These are phyloP conservation scores for Hemileccinum impolitum DNA, from an alignment of 768 basidiomycete genomes.

Conservation along the genomic window DNA sequence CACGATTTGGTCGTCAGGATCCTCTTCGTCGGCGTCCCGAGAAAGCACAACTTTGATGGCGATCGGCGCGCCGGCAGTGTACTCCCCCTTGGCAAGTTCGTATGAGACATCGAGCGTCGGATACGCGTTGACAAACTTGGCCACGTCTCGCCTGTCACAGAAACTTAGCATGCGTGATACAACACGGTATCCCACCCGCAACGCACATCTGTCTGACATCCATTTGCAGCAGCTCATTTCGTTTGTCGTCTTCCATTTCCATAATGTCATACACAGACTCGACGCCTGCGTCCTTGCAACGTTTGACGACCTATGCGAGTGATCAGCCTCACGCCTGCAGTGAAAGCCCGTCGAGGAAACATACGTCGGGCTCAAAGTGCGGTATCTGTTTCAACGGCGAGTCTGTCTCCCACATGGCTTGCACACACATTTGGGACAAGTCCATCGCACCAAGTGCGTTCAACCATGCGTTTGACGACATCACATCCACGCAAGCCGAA, in stretches of 20 bases:
- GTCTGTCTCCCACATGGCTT: slow-evolving; percentile 97
- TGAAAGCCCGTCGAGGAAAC: slow-evolving; percentile 13
- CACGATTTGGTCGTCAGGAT: slow-evolving; percentile 71
- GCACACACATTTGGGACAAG: slow-evolving; percentile 96
- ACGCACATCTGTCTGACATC: slow-evolving; percentile 81
- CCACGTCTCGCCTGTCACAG: slow-evolving; percentile 78
- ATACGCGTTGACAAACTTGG: slow-evolving; percentile 93
- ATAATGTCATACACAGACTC: slow-evolving; percentile 96
- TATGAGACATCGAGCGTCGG: slow-evolving; percentile 92
- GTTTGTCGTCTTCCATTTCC: slow-evolving; percentile 95
- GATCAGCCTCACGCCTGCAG: neutral
- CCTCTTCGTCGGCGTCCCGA: slow-evolving; percentile 78
- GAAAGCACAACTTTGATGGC: slow-evolving; percentile 73
- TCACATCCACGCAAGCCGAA: slow-evolving; percentile 95
- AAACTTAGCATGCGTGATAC: neutral
- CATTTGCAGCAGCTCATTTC: slow-evolving; percentile 82
- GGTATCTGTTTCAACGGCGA: slow-evolving; percentile 95
- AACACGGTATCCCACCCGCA: neutral
- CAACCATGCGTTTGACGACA: slow-evolving; percentile 95
- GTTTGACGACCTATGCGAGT: slow-evolving; percentile 60
- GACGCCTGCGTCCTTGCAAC: slow-evolving; percentile 78
- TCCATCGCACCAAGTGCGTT: slow-evolving; percentile 97
- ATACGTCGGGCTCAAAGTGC: slow-evolving; percentile 87
- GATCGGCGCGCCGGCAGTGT: slow-evolving; percentile 84
- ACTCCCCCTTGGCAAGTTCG: slow-evolving; percentile 82